Percentiles rank a stretch among this genome's conserved stretches.
These are phyloP conservation scores for Epichloe sylvatica DNA, from an alignment of 2,329 filamentous ascomycete genomes.

Conservation along the genomic window DNA sequence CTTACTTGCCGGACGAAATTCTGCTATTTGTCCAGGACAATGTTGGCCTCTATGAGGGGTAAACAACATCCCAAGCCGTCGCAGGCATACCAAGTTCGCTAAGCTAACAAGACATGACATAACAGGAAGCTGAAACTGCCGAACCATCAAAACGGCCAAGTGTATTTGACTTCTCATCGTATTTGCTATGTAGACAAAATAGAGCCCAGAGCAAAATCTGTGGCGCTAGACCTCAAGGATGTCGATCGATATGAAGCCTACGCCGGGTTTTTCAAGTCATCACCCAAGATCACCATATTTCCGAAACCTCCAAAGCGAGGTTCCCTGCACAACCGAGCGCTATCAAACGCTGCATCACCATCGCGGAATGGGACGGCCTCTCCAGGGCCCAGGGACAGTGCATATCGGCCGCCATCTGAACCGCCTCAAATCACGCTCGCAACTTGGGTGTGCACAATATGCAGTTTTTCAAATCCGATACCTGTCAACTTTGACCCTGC, in stretches of 20 bases:
- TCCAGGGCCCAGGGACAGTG: constrained; percentile 30
- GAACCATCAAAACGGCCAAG: constrained; percentile 87
- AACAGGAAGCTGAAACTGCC: constrained; percentile 85
- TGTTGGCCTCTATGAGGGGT: constrained; percentile 96
- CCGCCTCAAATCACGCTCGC: constrained; percentile 43
- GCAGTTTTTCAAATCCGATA: constrained; percentile 84
- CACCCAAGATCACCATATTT: constrained; percentile 78
- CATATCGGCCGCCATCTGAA: constrained; percentile 24
- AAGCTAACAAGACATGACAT: constrained; percentile 1
- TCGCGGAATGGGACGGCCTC: constrained; percentile 34
- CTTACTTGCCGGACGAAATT: constrained; percentile 83
- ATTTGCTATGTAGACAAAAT: constrained; percentile 87
- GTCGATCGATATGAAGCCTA: constrained; percentile 86
- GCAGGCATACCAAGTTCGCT: background rate
- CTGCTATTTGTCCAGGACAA: constrained; percentile 94
- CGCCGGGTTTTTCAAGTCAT: constrained; percentile 88
- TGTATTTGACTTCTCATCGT: constrained; percentile 90
- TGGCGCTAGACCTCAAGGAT: constrained; percentile 77
- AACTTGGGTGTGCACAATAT: constrained; percentile 94
- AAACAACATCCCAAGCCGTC: constrained; percentile 22
- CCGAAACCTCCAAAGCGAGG: constrained; percentile 64
- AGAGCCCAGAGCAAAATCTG: constrained; percentile 71
- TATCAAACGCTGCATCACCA: constrained; percentile 31
- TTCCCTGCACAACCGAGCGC: constrained; percentile 40
- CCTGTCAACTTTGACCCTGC: constrained; percentile 87